Conservation (phyloP, 768 basidiomycete species). For the Kwoniella mangroviensis region DNA sequence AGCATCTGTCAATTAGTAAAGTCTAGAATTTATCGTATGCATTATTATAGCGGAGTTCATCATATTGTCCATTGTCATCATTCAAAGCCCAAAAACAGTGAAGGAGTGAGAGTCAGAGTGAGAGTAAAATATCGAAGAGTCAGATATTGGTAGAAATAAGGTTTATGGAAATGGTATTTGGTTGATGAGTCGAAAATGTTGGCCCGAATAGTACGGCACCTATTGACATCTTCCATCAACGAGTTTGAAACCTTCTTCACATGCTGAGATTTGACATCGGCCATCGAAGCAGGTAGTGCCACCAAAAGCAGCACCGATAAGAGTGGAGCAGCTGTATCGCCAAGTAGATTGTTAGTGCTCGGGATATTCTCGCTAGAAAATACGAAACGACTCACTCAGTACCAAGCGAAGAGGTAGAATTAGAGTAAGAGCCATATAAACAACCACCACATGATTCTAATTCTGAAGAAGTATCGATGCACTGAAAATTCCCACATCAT, state of each 20-base stretch:
- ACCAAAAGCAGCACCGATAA: neutral
- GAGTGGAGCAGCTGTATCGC: neutral
- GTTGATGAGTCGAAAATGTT: too few relatives aligned
- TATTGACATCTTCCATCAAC: slow-evolving; percentile 1
- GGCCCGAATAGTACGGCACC: neutral
- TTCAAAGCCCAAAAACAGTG: too few relatives aligned
- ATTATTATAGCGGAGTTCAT: too few relatives aligned
- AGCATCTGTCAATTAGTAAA: too few relatives aligned
- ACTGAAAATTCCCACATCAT: neutral
- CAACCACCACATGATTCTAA: slow-evolving; percentile 1
- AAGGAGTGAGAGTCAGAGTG: too few relatives aligned
- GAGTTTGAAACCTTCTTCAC: neutral
- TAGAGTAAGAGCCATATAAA: neutral
- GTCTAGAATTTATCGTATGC: too few relatives aligned
- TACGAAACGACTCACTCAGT: neutral
- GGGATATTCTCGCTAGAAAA: neutral
- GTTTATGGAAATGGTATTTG: too few relatives aligned
- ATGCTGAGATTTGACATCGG: neutral
- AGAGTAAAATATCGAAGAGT: too few relatives aligned
- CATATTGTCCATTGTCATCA: too few relatives aligned
- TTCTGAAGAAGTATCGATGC: neutral
- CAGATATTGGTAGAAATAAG: too few relatives aligned
- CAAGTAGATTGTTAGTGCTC: neutral
- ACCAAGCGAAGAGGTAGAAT: neutral
- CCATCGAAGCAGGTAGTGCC: neutral